These are phyloP conservation scores for Pyricularia grisea DNA, from an alignment of 2,329 filamentous ascomycete genomes.

Conservation along the genomic window DNA sequence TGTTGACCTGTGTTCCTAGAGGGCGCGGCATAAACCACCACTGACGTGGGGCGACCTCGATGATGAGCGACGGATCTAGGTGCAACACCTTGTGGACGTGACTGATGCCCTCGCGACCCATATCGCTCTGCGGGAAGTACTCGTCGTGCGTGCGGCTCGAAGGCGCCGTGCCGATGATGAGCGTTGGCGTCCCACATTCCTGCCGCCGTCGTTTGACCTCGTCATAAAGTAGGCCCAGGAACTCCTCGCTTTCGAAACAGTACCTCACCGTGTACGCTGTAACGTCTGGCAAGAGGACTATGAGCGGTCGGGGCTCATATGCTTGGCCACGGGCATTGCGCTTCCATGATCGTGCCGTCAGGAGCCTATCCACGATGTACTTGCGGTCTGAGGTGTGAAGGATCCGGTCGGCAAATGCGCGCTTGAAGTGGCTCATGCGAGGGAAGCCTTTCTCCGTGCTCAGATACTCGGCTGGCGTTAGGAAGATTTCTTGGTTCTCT, in stretches of 20 bases:
- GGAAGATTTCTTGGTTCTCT: neutral
- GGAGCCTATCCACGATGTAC: neutral
- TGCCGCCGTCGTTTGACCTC: neutral
- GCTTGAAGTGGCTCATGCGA: neutral
- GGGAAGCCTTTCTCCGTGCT: neutral
- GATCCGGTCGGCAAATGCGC: neutral
- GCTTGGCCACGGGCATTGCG: neutral
- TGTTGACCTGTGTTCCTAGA: neutral
- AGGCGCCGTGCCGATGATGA: neutral
- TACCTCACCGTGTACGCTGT: neutral
- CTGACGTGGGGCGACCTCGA: neutral
- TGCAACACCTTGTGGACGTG: neutral
- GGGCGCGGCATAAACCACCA: neutral
- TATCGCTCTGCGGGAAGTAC: neutral
- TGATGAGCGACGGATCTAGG: neutral
- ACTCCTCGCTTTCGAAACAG: neutral
- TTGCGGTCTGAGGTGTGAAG: neutral
- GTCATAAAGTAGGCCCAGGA: neutral
- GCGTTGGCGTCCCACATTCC: neutral
- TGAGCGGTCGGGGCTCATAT: neutral
- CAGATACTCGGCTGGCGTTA: neutral
- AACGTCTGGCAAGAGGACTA: neutral
- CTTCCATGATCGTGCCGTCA: neutral
- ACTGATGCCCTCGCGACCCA: neutral
- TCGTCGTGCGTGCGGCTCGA: neutral